Base-by-base conservation (phyloP, 1,284 basidiomycete genomes). In the Fomes fomentarius region DNA sequence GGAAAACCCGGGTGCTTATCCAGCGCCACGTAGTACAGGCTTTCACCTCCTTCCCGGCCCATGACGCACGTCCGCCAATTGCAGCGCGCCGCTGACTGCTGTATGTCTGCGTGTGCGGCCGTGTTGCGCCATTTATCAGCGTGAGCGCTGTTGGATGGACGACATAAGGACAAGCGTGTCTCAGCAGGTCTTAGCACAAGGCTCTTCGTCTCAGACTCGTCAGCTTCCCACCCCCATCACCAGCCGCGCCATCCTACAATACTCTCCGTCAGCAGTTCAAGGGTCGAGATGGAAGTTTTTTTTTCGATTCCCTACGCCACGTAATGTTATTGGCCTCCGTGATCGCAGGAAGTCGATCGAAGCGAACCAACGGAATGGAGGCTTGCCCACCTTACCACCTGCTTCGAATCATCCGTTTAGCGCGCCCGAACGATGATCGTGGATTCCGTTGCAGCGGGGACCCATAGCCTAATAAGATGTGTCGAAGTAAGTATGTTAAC, bases 391-490 rank as follows among this genome's bases (percentile, higher is more conserved):
- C 30, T 12, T 21, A 30, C 25, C n/a, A 21, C 30, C 38, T n/a
- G 21, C 31, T 41, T 37, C 22, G 31, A 37, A 52, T 38, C 41
- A 54, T 30, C 43, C 43, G 37, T 48, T 30, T 30, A 17, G n/a
- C 12, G 11, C 38, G 57, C 41, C 33, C 14, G 50, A 33, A 59
- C 51, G 46, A 31, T 60, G 52, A 56, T 57, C 52, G 49, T 48
- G 50, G 37, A 50, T 47, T 40, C 12, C 30, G 42, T 37, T 43
- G 35, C 9, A 31, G 30, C 25, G 28, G 44, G 44, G 35, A 43
- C 54, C 42, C 45, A 43, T 48, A 54, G 54, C 54, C 51, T 56
- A 49, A n/a, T n/a, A n/a, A 55, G 44, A 53, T 47, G 37, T 53
- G 51, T 53, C 50, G 43, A 44, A 35, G 19, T 19, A n/a, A n/a